Percentiles rank a stretch among this genome's conserved stretches.
phyloP scores from a whole-genome alignment of 2,329 filamentous ascomycete species.

The Arthrobotrys musiformis region DNA sequence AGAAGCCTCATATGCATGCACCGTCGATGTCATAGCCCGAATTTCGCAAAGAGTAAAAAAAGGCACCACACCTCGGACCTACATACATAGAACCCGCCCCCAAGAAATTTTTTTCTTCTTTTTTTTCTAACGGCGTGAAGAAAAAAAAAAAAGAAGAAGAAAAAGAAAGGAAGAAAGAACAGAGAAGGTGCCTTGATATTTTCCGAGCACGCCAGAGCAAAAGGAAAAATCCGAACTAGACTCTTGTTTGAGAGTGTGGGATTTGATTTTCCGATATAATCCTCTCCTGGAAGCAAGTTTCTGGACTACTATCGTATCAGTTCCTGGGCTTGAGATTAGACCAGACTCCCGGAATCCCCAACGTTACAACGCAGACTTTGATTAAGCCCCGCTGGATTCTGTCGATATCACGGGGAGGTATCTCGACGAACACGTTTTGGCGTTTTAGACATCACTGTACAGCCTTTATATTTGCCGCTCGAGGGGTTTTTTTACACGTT shows the following conservation, averaged over 20 bases:
- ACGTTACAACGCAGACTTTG: constrained; percentile 7
- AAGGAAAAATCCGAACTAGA: constrained; percentile 17
- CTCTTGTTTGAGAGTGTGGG: constrained; percentile 30
- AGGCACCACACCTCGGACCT: constrained; percentile 14
- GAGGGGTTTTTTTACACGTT: constrained; percentile 4
- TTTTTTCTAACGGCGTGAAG: constrained; percentile 13
- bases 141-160: constrained; percentile 3
- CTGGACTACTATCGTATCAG: constrained; percentile 18
- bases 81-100: constrained; percentile 7
- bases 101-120: constrained; percentile 12
- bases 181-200: constrained; percentile 42
- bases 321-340: constrained; percentile 12
- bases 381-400: background rate
- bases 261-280: constrained; percentile 31
- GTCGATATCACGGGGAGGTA: constrained; percentile 23
- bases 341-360: constrained; percentile 33
- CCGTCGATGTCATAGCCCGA: constrained; percentile 42
- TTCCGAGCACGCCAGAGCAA: constrained; percentile 33
- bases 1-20: constrained; percentile 34
- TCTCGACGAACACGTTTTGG: background rate
- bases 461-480: background rate
- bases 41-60: constrained; percentile 15
- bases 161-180: constrained; percentile 22
- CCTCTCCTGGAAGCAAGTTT: constrained; percentile 5
- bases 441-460: background rate